A percentile compares a stretch with the other conserved stretches of the same genome.
phyloP scores from a whole-genome alignment of 2,329 filamentous ascomycete genomes.

The Fusarium sarcochroum region DNA sequence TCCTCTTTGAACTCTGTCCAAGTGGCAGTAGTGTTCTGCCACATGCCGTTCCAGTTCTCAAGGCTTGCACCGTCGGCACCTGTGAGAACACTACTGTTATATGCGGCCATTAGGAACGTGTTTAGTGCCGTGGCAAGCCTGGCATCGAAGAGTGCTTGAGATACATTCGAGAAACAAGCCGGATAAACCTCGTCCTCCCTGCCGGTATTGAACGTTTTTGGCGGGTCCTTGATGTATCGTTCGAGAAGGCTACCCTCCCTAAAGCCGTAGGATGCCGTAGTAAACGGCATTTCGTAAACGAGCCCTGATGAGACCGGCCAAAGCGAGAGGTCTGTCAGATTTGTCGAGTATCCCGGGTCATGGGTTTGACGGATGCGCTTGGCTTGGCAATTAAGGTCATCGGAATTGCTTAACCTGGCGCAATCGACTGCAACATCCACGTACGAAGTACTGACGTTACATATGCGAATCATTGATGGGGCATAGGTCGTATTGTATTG shows the following conservation, averaged over 20 bases:
- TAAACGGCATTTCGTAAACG: neutral
- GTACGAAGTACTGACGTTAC: slow-evolving; percentile 1
- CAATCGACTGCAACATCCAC: neutral
- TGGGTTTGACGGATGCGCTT: neutral
- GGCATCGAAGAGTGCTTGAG: too few species aligned
- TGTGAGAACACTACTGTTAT: neutral
- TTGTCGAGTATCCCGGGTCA: neutral
- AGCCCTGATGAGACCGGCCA: fast-evolving
- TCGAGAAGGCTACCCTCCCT: too few species aligned
- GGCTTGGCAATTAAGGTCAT: neutral
- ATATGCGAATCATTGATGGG: neutral
- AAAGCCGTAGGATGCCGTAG: too few species aligned
- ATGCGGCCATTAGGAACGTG: fast-evolving
- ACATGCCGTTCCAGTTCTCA: neutral
- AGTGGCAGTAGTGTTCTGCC: neutral
- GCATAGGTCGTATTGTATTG: neutral
- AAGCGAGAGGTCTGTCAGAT: neutral
- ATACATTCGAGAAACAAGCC: too few species aligned
- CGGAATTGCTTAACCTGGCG: neutral
- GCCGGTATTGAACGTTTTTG: too few species aligned
- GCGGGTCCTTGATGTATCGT: too few species aligned
- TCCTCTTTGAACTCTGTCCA: neutral
- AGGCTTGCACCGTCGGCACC: neutral
- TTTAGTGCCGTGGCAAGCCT: neutral
- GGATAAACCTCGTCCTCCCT: too few species aligned